A percentile compares a stretch with the other conserved stretches of the same genome.
Evolutionary conservation across 192 early-diverging fungal species (phyloP).

Genomic region (Coemansia sp.): DNA sequence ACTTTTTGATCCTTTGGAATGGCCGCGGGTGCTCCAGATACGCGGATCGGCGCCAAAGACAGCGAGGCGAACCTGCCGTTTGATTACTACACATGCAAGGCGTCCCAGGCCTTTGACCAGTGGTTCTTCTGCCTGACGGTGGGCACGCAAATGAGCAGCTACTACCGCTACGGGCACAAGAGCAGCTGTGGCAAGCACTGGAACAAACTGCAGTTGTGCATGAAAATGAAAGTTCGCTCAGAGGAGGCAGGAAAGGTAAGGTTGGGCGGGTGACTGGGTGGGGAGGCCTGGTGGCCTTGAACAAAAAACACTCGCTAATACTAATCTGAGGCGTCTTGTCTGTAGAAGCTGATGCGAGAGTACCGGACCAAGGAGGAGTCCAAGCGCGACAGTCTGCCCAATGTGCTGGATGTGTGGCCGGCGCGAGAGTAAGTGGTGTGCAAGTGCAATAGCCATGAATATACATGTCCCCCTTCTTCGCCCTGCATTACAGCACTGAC

Average conservation of each 20-base stretch:
- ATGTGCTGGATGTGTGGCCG: constrained; percentile 45
- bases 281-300: no score
- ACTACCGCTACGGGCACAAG: constrained; percentile 47
- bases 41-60: background rate
- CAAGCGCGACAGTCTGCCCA: constrained; percentile 16
- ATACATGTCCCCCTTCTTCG: background rate
- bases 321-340: no score
- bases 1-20: no score
- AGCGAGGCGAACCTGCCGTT: constrained; percentile 2
- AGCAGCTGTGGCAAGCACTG: constrained; percentile 34
- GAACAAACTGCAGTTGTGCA: constrained; percentile 36
- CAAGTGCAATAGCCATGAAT: background rate
- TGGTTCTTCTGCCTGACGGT: constrained; percentile 43
- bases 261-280: no score
- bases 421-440: constrained; percentile 12
- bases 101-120: constrained; percentile 42
- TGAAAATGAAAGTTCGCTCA: constrained; percentile 34
- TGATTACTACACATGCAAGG: constrained; percentile 38
- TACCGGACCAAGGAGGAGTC: constrained; percentile 17
- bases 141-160: constrained; percentile 44
- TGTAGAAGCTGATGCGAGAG: constrained; percentile 29
- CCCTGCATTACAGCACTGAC: no score
- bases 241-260: constrained; percentile 18
- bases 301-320: no score
- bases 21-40: background rate